Evolutionary conservation across 306 rosid species (phyloP), one percentile per base, ranked within the genome.

Genomic region (Cyclanthera cordifolia): DNA sequence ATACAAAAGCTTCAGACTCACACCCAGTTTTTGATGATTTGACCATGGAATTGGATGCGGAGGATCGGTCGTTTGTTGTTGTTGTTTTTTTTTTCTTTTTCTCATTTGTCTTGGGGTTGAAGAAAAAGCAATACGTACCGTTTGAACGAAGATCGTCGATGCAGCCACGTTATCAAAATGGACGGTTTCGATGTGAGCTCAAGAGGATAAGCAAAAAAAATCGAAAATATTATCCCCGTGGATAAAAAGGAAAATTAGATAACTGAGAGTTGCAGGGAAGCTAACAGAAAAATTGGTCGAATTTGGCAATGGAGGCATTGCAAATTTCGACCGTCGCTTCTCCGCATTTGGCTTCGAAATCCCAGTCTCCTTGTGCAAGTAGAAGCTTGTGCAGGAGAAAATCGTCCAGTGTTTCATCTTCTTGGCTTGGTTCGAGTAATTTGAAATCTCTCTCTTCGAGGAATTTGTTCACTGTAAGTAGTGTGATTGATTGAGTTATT

Each of bases 401-500:
- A 69, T 54, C 85, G 1, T 32, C 72, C 24, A 81, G 77, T 48
- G 58, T 85, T 19, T 75, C 73, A 53, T 83, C 95, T 27, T 72
- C 85, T 32, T 86, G 83, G 79, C 75, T 73, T 2, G 76, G 76
- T 66, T 60, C 84, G 1, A 50, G 69, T 58, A 53, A 59, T 58
- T 76, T 77, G 14, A 56, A 78, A 56, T 74, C 87, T 59, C 76
- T 87, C 74, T 89, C 90, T 61, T 83, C 84, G 43, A 75, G 88
- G 60, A 90, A 82, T 70, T 80, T 81, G 66, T 88, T 90, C 81
- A 72, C 96, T 30, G 99, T 93, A 80, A 84, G 88, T 73, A 20
- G 24, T 14, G 32, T 28, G 32, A 28, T 30, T 30, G 53, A 66
- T 61, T 11, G 19, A 48, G 10, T n/a, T 5, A 32, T 15, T 64